Evolutionary conservation across 2,329 filamentous ascomycete genomes (phyloP), one percentile per base, ranked within the genome.

Genomic region (Aspergillus latus): DNA sequence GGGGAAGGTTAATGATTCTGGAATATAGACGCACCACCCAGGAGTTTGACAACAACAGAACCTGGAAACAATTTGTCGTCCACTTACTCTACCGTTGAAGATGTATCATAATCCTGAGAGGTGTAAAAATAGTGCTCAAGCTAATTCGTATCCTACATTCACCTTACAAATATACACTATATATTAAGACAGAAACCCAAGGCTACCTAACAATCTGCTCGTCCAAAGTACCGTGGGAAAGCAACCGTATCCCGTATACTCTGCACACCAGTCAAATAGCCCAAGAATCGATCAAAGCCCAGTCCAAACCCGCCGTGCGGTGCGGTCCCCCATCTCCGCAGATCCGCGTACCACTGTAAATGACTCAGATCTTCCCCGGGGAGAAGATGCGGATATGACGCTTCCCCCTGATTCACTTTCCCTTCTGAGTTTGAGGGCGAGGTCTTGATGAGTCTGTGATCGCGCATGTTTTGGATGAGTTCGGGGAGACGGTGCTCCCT

Each of bases 251-350:
- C 92, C 69, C 91, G 84, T 66, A 97, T 84, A 65, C 90, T 96
- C 62, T 84, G 82, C 39, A 93, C 85, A 8, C 92, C 92, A 32
- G 88, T 84, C 54, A 97, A 79, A 75, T 96, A 96, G 68, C 88
- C 87, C 64, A 96, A 74, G 61, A 96, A 81, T 53, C 92, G 84
- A 78, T 97, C 92, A 69, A 96, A 95, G 7, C 92, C 92, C 55
- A 97, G 73, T 2, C 92, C 92, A 70, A 96, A 97, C 1, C 92
- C 92, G 42, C 92, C 92, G 67, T 96, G 92, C 36, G 91, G 91
- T 54, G 91, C 90, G 64, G 88, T 92, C n/a, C 92, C 92, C 84
- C 91, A 97, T 63, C 88, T 86, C 59, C 92, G 86, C 59, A 97
- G 81, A 72, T 97, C 92, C 26, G 90, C 79, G 70, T 96, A 97